Conservation (phyloP, 345 rosid genomes). For the Draba incana region DNA sequence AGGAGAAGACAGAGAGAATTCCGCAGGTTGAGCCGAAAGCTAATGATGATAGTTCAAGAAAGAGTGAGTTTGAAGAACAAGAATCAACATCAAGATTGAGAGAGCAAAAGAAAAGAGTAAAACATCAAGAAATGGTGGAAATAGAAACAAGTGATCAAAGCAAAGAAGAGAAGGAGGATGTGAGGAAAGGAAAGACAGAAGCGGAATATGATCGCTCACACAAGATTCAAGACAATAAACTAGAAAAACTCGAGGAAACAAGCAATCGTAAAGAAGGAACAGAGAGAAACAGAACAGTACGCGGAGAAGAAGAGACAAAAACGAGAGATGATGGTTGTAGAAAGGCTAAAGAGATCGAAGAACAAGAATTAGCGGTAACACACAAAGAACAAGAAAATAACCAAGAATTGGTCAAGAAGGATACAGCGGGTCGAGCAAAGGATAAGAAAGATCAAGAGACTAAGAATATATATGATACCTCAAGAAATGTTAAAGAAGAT, state of each 20-base stretch:
- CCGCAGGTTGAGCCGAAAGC: conserved; percentile 2
- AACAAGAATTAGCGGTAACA: conserved; percentile 3
- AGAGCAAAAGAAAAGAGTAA: neutral
- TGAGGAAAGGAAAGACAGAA: neutral
- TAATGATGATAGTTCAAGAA: neutral
- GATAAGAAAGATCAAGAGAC: conserved; percentile 15
- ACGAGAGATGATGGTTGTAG: neutral
- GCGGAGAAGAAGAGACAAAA: neutral
- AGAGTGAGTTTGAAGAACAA: neutral
- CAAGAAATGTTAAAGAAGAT: conserved; percentile 1
- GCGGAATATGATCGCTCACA: conserved; percentile 20
- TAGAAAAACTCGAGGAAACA: conserved; percentile 13
- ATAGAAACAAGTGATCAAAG: conserved; percentile 12
- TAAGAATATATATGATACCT: conserved; percentile 9
- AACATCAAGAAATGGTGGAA: conserved; percentile 15
- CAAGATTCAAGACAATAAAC: conserved; percentile 13
- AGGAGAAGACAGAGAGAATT: neutral
- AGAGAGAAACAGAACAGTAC: conserved; percentile 20
- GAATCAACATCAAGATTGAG: neutral
- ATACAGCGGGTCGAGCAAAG: neutral
- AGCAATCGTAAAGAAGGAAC: conserved; percentile 9
- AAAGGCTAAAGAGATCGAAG: neutral
- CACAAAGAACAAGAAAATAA: conserved; percentile 2
- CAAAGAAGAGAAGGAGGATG: neutral
- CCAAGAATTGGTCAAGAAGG: neutral